These are phyloP conservation scores for Pontederia paniculata DNA, from an alignment of 176 grass and related monocot genomes.

Conservation along the genomic window DNA sequence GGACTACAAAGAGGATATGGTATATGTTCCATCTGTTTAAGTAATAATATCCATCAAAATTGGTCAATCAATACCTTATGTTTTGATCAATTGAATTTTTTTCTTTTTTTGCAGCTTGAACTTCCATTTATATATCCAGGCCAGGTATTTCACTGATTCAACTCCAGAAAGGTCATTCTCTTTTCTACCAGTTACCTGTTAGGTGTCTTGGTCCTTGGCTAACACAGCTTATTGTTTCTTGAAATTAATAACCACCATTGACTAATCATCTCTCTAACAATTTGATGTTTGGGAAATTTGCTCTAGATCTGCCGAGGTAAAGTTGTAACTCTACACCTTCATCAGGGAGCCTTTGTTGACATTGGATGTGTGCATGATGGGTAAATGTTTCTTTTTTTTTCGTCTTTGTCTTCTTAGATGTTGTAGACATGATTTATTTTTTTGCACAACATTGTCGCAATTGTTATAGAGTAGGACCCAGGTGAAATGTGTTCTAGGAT, in stretches of 20 bases:
- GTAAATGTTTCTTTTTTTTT: conserved; percentile 24
- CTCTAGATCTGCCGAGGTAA: conserved; percentile 73
- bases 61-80: background rate
- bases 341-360: conserved; percentile 94
- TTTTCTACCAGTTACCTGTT: background rate
- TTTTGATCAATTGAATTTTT: conserved; percentile 13
- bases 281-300: conserved; percentile 1
- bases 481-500: too few species aligned
- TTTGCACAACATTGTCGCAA: too few species aligned
- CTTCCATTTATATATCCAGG: conserved; percentile 98
- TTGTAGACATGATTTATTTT: too few species aligned
- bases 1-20: conserved; percentile 93
- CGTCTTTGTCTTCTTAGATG: background rate
- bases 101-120: conserved; percentile 64
- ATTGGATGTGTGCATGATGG: conserved; percentile 85
- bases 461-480: too few species aligned
- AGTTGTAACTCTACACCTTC: conserved; percentile 59
- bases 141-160: conserved; percentile 41
- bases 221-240: background rate
- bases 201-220: background rate
- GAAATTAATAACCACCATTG: conserved; percentile 4
- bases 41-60: background rate
- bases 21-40: conserved; percentile 34
- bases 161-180: background rate
- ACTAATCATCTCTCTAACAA: background rate